These are phyloP conservation scores for Gossypium davidsonii DNA, from an alignment of 441 rosid species.

Conservation along the genomic window DNA sequence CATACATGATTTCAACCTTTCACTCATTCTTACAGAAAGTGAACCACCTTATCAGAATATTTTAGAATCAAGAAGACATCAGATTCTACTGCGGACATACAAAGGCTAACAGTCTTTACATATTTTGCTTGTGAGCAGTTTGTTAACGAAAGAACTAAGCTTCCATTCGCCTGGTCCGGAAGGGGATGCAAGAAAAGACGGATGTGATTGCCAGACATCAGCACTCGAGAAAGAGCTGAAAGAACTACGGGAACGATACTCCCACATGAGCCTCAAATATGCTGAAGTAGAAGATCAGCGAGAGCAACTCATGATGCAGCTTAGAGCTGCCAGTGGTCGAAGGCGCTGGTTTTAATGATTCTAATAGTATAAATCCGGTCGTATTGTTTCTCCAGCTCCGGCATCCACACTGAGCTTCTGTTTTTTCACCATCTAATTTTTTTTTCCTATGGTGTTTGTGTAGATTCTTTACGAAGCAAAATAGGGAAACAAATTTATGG, in stretches of 20 bases:
- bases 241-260: constrained; percentile 45
- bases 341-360: constrained; percentile 31
- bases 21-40: background rate
- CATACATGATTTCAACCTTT: background rate
- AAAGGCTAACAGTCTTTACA: background rate
- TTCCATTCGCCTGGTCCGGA: constrained; percentile 9
- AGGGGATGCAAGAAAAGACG: constrained; percentile 10
- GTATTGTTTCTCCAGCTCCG: background rate
- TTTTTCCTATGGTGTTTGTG: background rate
- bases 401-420: background rate
- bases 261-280: constrained; percentile 58
- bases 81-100: background rate
- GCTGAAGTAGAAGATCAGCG: constrained; percentile 57
- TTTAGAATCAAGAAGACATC: background rate
- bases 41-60: background rate
- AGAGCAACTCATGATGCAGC: constrained; percentile 47
- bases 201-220: constrained; percentile 4
- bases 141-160: constrained; percentile 25
- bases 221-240: constrained; percentile 38
- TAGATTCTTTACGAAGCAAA: background rate
- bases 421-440: background rate
- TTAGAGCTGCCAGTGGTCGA: constrained; percentile 30
- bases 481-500: background rate
- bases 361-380: background rate
- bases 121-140: constrained; percentile 25